phyloP scores from a whole-genome alignment of 2,329 filamentous ascomycete species.

The Cucurbitaria berberidis region DNA sequence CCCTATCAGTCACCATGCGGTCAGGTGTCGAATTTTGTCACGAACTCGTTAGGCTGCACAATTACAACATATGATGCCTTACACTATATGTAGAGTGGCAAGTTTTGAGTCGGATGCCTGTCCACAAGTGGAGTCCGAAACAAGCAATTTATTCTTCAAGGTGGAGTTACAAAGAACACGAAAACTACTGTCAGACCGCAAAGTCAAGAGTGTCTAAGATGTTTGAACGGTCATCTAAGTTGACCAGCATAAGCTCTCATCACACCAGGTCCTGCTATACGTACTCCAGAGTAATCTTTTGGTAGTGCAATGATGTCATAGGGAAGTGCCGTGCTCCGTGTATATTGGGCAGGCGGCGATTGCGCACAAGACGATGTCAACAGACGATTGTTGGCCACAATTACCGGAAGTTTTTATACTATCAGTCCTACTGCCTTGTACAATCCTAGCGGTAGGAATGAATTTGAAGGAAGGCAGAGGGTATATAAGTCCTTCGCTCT shows the following conservation, averaged over 20 bases:
- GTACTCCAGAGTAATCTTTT: not conserved
- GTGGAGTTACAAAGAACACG: not conserved
- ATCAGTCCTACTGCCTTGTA: too few species aligned
- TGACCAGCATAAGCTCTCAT: not conserved
- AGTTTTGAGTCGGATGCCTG: constrained; percentile 19
- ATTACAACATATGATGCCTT: constrained; percentile 5
- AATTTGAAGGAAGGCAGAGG: too few species aligned
- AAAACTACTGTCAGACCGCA: not conserved
- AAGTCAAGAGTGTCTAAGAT: not conserved
- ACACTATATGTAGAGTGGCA: constrained; percentile 21
- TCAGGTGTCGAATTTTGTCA: not conserved
- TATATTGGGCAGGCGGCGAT: constrained; percentile 7
- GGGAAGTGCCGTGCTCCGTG: constrained; percentile 2
- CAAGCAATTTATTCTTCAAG: constrained; percentile 16
- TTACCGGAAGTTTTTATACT: too few species aligned
- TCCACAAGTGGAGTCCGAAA: constrained; percentile 23
- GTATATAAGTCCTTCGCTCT: too few species aligned
- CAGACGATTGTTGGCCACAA: constrained; percentile 21
- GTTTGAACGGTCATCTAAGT: not conserved
- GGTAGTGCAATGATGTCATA: constrained; percentile 11
- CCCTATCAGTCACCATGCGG: not conserved
- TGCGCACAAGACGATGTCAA: constrained; percentile 1
- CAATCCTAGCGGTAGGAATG: too few species aligned
- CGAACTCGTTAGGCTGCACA: not conserved
- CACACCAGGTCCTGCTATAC: not conserved